Percentiles rank a stretch among this genome's conserved stretches.
phyloP scores from a whole-genome alignment of 495 filamentous ascomycete genomes.

The Hyphodiscus hymeniophilus region DNA sequence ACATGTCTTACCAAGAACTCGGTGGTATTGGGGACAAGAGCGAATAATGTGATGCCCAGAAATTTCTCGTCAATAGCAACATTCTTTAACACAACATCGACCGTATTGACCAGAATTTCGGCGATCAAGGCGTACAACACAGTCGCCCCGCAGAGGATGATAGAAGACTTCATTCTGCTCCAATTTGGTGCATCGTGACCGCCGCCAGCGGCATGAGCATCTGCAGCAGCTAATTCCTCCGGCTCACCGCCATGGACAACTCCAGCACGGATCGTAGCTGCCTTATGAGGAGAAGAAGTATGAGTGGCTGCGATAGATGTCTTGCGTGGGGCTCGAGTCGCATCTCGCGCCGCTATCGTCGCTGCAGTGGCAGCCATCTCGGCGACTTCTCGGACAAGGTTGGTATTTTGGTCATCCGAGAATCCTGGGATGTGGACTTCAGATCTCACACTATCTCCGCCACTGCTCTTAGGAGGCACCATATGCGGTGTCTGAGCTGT shows the following conservation, averaged over 20 bases:
- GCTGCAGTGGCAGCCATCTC: conserved; percentile 91
- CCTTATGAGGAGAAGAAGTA: conserved; percentile 19
- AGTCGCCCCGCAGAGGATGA: conserved; percentile 86
- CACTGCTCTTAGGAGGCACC: conserved; percentile 58
- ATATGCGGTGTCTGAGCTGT: conserved; percentile 47
- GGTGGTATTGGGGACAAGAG: conserved; percentile 94
- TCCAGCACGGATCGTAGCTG: conserved; percentile 17
- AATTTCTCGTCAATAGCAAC: conserved; percentile 97
- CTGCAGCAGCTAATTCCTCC: conserved; percentile 39
- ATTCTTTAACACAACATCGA: conserved; percentile 85
- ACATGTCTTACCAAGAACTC: conserved; percentile 74
- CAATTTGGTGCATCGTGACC: conserved; percentile 98
- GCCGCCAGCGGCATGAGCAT: conserved; percentile 41
- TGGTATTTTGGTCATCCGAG: conserved; percentile 69
- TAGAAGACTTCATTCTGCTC: conserved; percentile 80
- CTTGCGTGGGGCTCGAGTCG: conserved; percentile 43
- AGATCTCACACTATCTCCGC: conserved; percentile 31
- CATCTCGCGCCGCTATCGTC: conserved; percentile 77
- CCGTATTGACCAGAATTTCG: conserved; percentile 92
- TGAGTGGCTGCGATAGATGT: conserved; percentile 29
- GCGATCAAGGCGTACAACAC: conserved; percentile 92
- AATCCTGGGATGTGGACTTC: conserved; percentile 56
- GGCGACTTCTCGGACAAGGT: conserved; percentile 71
- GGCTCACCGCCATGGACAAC: conserved; percentile 25
- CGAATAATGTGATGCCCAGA: conserved; percentile 93